A percentile compares a stretch with the other conserved stretches of the same genome.
phyloP scores from a whole-genome alignment of 495 filamentous ascomycete genomes.

The Antarctomyces pellizariae region DNA sequence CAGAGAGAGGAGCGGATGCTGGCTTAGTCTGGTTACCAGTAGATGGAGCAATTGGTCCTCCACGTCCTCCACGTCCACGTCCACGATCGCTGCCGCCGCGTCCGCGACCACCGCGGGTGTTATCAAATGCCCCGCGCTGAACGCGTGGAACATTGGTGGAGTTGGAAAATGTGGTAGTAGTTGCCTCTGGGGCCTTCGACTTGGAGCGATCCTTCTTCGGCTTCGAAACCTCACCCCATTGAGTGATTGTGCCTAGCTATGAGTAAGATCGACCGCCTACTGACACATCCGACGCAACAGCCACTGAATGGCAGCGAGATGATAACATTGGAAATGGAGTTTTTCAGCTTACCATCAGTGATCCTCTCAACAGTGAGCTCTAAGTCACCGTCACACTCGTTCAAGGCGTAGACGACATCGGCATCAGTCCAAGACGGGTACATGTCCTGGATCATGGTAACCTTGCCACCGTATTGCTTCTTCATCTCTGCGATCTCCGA shows the following conservation, averaged over 20 bases:
- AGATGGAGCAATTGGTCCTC: slow-evolving; percentile 26
- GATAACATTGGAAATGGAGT: slow-evolving; percentile 4
- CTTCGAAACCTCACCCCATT: slow-evolving; percentile 94
- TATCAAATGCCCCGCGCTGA: slow-evolving; percentile 39
- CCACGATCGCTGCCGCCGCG: slow-evolving; percentile 54
- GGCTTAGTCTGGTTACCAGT: slow-evolving; percentile 24
- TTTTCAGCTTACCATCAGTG: slow-evolving; percentile 46
- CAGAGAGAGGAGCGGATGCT: too few relatives aligned
- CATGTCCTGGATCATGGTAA: slow-evolving; percentile 63
- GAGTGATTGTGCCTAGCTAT: slow-evolving; percentile 53
- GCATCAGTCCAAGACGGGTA: slow-evolving; percentile 83
- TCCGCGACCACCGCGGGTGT: slow-evolving; percentile 38
- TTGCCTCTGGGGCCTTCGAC: slow-evolving; percentile 58
- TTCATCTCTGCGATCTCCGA: slow-evolving; percentile 81
- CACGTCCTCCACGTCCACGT: slow-evolving; percentile 49
- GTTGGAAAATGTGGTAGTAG: slow-evolving; percentile 21
- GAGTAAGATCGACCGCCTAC: too few relatives aligned
- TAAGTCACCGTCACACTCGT: slow-evolving; percentile 80
- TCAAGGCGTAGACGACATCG: slow-evolving; percentile 71
- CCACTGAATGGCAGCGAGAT: slow-evolving; percentile 1
- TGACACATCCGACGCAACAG: slow-evolving; percentile 3
- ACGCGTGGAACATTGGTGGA: slow-evolving; percentile 15
- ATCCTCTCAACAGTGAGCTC: slow-evolving; percentile 70
- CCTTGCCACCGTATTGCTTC: slow-evolving; percentile 54
- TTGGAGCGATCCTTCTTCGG: slow-evolving; percentile 60